Conservation (phyloP, 2,329 filamentous ascomycete genomes). For the Verticillium longisporum region DNA sequence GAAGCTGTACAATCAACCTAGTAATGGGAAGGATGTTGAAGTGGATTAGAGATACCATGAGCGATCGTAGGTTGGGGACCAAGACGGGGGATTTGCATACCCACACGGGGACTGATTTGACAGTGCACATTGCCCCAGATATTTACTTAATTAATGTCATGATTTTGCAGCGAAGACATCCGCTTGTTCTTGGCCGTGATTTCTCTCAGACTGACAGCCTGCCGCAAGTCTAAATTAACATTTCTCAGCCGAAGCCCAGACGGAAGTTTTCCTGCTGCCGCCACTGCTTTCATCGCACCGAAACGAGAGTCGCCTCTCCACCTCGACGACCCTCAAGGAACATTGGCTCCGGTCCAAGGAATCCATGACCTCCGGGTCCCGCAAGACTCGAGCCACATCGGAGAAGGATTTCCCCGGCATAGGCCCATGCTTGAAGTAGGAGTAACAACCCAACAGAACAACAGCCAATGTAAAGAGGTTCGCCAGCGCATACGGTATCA, state of each 20-base stretch:
- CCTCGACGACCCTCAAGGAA: neutral
- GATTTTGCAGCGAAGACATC: neutral
- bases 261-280: neutral
- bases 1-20: neutral
- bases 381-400: neutral
- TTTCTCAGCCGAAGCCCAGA: no score
- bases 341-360: neutral
- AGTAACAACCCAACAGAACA: neutral
- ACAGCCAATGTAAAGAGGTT: neutral
- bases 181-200: no score
- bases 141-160: neutral
- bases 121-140: neutral
- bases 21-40: neutral
- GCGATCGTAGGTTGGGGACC: neutral
- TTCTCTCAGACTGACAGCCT: no score
- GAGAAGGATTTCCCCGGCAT: conserved; percentile 1
- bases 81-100: neutral
- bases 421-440: neutral
- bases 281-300: neutral
- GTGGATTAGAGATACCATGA: neutral
- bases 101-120: neutral
- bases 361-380: neutral
- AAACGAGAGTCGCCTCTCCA: neutral
- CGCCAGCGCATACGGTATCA: conserved; percentile 1
- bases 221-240: no score